These are phyloP conservation scores for Hypholoma fasciculare DNA, from an alignment of 768 basidiomycete genomes.

Conservation along the genomic window DNA sequence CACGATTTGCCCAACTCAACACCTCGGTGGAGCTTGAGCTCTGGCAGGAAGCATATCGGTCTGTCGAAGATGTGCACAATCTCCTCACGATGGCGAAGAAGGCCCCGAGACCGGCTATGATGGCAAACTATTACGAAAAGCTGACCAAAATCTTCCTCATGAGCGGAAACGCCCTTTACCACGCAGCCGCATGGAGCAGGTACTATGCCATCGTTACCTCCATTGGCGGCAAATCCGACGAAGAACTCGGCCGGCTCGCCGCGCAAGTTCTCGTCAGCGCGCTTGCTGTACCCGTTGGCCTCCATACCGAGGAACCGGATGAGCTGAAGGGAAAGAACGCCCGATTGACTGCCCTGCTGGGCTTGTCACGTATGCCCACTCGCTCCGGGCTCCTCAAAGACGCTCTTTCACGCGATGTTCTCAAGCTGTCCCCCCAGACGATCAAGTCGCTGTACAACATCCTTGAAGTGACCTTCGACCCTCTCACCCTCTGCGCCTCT, in stretches of 20 bases:
- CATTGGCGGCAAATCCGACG: constrained; percentile 74
- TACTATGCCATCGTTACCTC: constrained; percentile 75
- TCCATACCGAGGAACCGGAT: constrained; percentile 46
- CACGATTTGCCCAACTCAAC: constrained; percentile 86
- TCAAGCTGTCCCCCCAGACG: constrained; percentile 72
- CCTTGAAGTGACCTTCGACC: constrained; percentile 93
- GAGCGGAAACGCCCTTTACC: constrained; percentile 92
- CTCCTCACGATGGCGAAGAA: constrained; percentile 93
- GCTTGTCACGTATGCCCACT: constrained; percentile 81
- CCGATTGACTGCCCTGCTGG: constrained; percentile 84
- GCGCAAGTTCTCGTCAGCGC: constrained; percentile 92
- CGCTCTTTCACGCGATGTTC: constrained; percentile 81
- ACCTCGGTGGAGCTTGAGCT: constrained; percentile 97
- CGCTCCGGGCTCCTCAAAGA: constrained; percentile 84
- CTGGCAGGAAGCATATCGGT: constrained; percentile 99
- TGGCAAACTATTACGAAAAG: constrained; percentile 99
- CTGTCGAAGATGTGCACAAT: constrained; percentile 97
- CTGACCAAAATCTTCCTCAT: constrained; percentile 95
- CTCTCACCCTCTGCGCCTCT: constrained; percentile 76
- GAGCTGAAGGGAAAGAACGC: constrained; percentile 62
- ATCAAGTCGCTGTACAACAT: constrained; percentile 83
- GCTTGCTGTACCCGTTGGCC: constrained; percentile 87
- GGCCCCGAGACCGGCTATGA: constrained; percentile 90
- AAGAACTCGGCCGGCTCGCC: constrained; percentile 78
- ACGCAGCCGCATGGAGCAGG: constrained; percentile 93